Base-by-base conservation (phyloP, 2,329 filamentous ascomycete genomes). In the Diatrype stigma region DNA sequence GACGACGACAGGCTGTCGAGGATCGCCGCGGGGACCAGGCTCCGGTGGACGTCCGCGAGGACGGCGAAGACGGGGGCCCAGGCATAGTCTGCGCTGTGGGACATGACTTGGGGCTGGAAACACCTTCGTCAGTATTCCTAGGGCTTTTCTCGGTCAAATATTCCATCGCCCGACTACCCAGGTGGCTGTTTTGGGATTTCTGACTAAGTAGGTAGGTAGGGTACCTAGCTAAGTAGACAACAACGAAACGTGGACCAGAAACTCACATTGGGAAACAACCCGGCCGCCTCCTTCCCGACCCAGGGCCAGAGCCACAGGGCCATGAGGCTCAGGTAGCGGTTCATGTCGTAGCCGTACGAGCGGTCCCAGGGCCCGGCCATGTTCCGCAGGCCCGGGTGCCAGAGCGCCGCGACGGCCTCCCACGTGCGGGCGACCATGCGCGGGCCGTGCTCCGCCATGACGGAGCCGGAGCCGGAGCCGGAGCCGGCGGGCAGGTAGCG, bases 311-410 rank as follows among this genome's bases (percentile, higher is more conserved):
- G 73, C 66, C 81, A 81, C 14, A 81, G 62, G 0, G 77, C 76
- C 62, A 85, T 75, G 46, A 85, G 72, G 48, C 78, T 78, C 3
- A 84, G 62, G 57, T 85, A 85, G 6, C 74, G 68, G 49, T 82
- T 84, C 81, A 85, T 84, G 52, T 86, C 81, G 51, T 77, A 85
- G 1, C 81, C 81, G 54, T 86, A 86, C 0, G 76, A 71, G 0
- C 83, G 75, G 62, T 86, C 83, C 82, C 82, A 86, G 0, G 83
- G 83, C 0, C 82, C 83, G 2, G 82, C 82, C 45, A 85, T 73
- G 53, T 85, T 86, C 56, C 74, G 78, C 66, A 86, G 64, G 2
- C 75, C 72, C 1, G 81, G 76, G 48, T 85, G 79, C 70, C 81
- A 86, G 1, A 86, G 70, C 44, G 75, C 57, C 0, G 72, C 70